Percentiles rank a stretch among this genome's conserved stretches.
Evolutionary conservation across 495 filamentous ascomycete genomes (phyloP).

Genomic region (Neurospora sp.): DNA sequence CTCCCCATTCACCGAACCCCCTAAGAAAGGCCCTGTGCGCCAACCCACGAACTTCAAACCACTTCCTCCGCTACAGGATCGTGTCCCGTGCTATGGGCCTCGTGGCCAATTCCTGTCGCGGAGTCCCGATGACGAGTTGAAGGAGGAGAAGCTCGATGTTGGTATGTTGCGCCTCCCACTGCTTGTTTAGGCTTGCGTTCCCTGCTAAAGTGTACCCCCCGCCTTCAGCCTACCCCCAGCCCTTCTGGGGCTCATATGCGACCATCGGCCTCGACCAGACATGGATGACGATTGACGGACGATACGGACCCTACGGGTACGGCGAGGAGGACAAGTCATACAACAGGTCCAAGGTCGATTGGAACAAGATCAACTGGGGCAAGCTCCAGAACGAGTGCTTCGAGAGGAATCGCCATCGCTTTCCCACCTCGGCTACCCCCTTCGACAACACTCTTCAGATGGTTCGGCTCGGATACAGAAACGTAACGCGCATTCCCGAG

Average conservation of each 20-base stretch:
- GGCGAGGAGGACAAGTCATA: constrained; percentile 18
- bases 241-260: constrained; percentile 23
- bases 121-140: constrained; percentile 21
- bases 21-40: constrained; percentile 10
- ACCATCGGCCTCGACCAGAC: constrained; percentile 19
- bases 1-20: constrained; percentile 6
- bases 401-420: constrained; percentile 57
- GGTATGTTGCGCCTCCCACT: constrained; percentile 7
- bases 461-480: constrained; percentile 16
- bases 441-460: constrained; percentile 16
- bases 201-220: constrained; percentile 5
- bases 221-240: constrained; percentile 17
- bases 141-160: constrained; percentile 12
- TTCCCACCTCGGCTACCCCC: constrained; percentile 14
- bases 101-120: constrained; percentile 19
- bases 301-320: constrained; percentile 25
- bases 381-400: constrained; percentile 63
- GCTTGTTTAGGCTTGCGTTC: background rate
- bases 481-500: constrained; percentile 14
- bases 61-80: constrained; percentile 12
- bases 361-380: constrained; percentile 61
- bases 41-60: constrained; percentile 11
- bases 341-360: constrained; percentile 52
- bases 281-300: constrained; percentile 16
- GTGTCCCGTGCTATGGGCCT: constrained; percentile 19